These are phyloP conservation scores for Ophiobolus disseminans DNA, from an alignment of 2,329 filamentous ascomycete species.

Conservation along the genomic window DNA sequence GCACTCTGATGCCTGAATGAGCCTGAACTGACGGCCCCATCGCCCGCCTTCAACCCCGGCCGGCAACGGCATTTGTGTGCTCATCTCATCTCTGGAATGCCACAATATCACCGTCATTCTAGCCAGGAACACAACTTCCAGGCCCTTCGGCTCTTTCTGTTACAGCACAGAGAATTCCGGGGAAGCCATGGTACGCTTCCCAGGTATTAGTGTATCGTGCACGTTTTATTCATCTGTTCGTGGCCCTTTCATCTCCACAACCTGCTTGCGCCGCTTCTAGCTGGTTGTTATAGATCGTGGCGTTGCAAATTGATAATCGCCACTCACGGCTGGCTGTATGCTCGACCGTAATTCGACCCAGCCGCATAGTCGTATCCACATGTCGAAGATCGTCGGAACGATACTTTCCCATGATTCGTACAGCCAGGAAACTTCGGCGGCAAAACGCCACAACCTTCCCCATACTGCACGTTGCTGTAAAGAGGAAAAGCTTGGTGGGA, in stretches of 20 bases:
- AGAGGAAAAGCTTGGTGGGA: conserved; percentile 34
- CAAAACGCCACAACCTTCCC: conserved; percentile 40
- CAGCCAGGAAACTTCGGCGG: conserved; percentile 18
- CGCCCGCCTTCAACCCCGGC: conserved; percentile 33
- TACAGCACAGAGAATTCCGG: conserved; percentile 28
- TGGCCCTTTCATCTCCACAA: conserved; percentile 22
- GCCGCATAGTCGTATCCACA: conserved; percentile 30
- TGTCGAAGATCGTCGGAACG: conserved; percentile 34
- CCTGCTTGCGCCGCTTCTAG: conserved; percentile 24
- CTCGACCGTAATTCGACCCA: conserved; percentile 16
- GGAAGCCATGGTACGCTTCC: conserved; percentile 24
- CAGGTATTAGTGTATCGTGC: conserved; percentile 30
- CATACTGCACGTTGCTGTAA: conserved; percentile 44
- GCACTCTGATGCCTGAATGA: conserved; percentile 39
- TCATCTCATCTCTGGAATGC: conserved; percentile 32
- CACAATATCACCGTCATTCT: conserved; percentile 32
- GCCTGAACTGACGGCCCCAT: conserved; percentile 43
- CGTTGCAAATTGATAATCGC: conserved; percentile 41
- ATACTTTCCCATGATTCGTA: conserved; percentile 27
- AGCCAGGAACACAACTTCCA: conserved; percentile 35
- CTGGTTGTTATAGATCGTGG: conserved; percentile 32
- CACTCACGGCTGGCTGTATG: conserved; percentile 23
- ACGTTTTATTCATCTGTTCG: conserved; percentile 33
- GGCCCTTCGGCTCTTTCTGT: conserved; percentile 24
- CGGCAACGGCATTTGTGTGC: conserved; percentile 29